Evolutionary conservation across 1,139 yeast genomes (phyloP).

Genomic region (Blastobotrys apis): DNA sequence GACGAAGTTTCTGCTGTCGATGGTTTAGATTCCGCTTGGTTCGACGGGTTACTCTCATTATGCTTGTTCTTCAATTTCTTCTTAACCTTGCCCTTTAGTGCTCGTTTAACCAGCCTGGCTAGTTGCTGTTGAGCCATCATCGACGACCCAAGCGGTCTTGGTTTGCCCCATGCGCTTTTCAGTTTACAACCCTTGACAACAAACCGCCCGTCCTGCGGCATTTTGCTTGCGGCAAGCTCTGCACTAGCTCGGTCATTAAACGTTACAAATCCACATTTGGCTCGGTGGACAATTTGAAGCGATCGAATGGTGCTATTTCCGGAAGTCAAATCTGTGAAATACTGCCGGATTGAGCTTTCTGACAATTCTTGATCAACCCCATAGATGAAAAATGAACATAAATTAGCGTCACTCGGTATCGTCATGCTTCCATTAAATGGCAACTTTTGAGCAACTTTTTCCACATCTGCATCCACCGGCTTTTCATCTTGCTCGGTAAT

Average conservation of each 20-base stretch:
- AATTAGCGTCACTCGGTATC: slow-evolving; percentile 42
- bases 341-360: slow-evolving; percentile 52
- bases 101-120: slow-evolving; percentile 52
- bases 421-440: slow-evolving; percentile 57
- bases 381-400: slow-evolving; percentile 62
- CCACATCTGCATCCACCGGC: slow-evolving; percentile 45
- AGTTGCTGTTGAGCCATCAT: slow-evolving; percentile 50
- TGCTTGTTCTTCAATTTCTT: slow-evolving; percentile 4
- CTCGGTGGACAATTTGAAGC: slow-evolving; percentile 53
- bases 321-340: slow-evolving; percentile 39
- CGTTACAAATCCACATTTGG: slow-evolving; percentile 62
- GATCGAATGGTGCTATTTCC: slow-evolving; percentile 45
- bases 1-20: neutral
- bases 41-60: neutral
- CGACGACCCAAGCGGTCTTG: slow-evolving; percentile 46
- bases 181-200: slow-evolving; percentile 48
- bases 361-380: slow-evolving; percentile 68
- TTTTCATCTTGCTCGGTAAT: slow-evolving; percentile 20
- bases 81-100: slow-evolving; percentile 37
- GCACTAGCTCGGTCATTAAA: slow-evolving; percentile 51
- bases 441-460: slow-evolving; percentile 49
- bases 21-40: neutral
- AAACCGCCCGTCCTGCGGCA: slow-evolving; percentile 36
- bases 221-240: slow-evolving; percentile 45
- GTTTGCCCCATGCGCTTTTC: slow-evolving; percentile 64